Evolutionary conservation across 2,329 filamentous ascomycete species (phyloP), one percentile per base, ranked within the genome.

Genomic region (Penicillium sp.): DNA sequence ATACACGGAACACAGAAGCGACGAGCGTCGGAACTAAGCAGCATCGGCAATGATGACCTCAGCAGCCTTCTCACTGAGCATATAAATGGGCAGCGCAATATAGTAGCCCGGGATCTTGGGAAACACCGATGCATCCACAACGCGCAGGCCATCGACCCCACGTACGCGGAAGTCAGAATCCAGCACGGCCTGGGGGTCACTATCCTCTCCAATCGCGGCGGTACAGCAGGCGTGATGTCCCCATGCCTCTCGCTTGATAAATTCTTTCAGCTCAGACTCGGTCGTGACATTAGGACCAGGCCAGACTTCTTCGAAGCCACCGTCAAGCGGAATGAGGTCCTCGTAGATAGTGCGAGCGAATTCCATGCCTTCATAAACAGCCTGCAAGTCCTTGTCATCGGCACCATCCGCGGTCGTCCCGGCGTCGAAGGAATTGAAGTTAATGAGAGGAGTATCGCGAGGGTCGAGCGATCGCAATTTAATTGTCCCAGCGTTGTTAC

Each of bases 401-500:
- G 69, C 71, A 3, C 71, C 69, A 40, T 71, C 66, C 1, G 54
- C 65, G 10, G 60, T 63, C 0, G 70, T 69, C 2, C 74, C 70
- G 28, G 69, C 65, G 30, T 63, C 71, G 36, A 69, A 85, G 62
- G 78, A 85, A 67, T 83, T 80, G 73, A 84, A 87, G 52, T 75
- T 75, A 61, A 89, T 86, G 6, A 79, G 65, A 0, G 87, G 87
- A 2, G 76, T 75, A 53, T 88, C 85, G 0, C 81, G 79, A 1
- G 86, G 86, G 62, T 89, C 79, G 0, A 77, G 70, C 0, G 81
- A 84, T 11, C 74, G 74, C 6, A 90, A 77, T 8, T 71, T 77
- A 6, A 90, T 84, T 1, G 78, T 80, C 14, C 87, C 87, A 13
- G 79, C 80, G 1, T 70, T 71, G 66, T 89, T 87, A 48, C 81